A percentile compares a stretch with the other conserved stretches of the same genome.
Conservation (phyloP, 2,329 filamentous ascomycete species). For the Penicillium digitatum region DNA sequence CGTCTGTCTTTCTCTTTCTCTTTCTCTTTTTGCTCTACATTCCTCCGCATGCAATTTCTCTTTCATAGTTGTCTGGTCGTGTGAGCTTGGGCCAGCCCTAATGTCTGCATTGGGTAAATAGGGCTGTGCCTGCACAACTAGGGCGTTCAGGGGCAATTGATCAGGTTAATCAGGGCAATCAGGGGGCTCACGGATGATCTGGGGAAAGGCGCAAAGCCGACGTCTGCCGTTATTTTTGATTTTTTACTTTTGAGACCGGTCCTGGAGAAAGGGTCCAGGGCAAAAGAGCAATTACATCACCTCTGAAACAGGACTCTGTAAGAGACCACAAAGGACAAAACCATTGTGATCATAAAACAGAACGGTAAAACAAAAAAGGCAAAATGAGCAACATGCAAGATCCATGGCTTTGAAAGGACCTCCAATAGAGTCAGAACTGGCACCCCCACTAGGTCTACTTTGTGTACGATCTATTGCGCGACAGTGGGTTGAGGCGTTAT, state of each 20-base stretch:
- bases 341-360: not conserved
- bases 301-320: not conserved
- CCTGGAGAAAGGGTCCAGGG: not conserved
- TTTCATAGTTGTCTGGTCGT: constrained; percentile 17
- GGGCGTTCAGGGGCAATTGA: constrained; percentile 4
- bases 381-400: not conserved
- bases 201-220: not conserved
- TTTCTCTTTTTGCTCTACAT: not conserved
- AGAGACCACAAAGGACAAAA: not conserved
- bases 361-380: not conserved
- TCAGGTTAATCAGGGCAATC: not conserved
- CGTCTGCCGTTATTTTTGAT: not conserved
- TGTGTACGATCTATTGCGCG: not conserved
- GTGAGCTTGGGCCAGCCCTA: constrained; percentile 23
- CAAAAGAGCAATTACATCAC: constrained; percentile 13
- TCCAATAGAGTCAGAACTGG: not conserved
- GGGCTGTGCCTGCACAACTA: constrained; percentile 14
- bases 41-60: constrained; percentile 2
- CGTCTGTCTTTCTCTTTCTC: not conserved
- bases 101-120: constrained; percentile 22
- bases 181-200: constrained; percentile 1
- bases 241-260: not conserved
- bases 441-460: not conserved
- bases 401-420: not conserved
- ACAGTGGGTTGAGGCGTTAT: not conserved